Evolutionary conservation across 768 basidiomycete genomes (phyloP).

Genomic region (Xanthoconium purpureum): DNA sequence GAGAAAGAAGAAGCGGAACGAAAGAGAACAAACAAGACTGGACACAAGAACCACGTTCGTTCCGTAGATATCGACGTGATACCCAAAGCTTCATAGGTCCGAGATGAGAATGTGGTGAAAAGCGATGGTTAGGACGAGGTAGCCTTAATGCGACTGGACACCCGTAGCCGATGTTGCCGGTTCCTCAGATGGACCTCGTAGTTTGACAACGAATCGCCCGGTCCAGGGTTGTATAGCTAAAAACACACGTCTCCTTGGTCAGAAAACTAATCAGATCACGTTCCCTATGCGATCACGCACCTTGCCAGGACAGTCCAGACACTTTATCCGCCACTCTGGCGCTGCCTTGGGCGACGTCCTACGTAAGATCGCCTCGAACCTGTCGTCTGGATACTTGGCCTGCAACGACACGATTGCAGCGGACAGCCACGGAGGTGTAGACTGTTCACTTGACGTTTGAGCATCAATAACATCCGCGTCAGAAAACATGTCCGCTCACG

Average conservation of each 20-base stretch:
- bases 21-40: not conserved
- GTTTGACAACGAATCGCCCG: conserved; percentile 80
- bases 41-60: conserved; percentile 8
- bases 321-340: conserved; percentile 89
- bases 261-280: not conserved
- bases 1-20: not conserved
- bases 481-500: conserved; percentile 23
- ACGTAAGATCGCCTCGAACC: conserved; percentile 71
- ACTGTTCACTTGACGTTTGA: conserved; percentile 33
- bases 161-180: conserved; percentile 71
- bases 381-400: conserved; percentile 73
- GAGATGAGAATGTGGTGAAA: conserved; percentile 5
- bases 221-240: conserved; percentile 88
- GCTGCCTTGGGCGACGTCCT: conserved; percentile 52
- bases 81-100: conserved; percentile 10
- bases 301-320: conserved; percentile 91
- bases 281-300: conserved; percentile 34
- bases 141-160: conserved; percentile 50
- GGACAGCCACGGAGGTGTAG: conserved; percentile 69
- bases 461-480: conserved; percentile 32
- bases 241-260: not conserved
- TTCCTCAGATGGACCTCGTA: conserved; percentile 93
- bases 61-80: conserved; percentile 15
- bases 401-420: conserved; percentile 66
- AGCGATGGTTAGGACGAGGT: conserved; percentile 19